Conservation (phyloP, 345 rosid species). For the Noccaea bulbosa region DNA sequence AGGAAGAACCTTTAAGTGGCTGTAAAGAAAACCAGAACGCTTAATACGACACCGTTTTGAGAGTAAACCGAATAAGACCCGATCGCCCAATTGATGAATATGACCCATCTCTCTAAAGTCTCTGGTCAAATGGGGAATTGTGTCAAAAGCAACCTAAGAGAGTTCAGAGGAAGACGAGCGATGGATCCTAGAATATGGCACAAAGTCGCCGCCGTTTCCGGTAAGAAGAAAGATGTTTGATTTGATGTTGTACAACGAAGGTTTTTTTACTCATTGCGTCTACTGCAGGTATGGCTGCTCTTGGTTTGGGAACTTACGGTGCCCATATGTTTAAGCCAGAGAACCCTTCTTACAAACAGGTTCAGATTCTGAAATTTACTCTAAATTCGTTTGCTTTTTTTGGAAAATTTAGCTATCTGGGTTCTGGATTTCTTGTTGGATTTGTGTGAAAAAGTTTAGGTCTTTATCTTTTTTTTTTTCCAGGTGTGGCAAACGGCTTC, state of each 20-base stretch:
- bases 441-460: background rate
- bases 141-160: constrained; percentile 34
- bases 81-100: constrained; percentile 9
- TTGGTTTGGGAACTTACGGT: constrained; percentile 92
- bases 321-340: constrained; percentile 81
- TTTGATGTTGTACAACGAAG: background rate
- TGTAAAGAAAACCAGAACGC: constrained; percentile 9
- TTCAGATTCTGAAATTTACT: constrained; percentile 28
- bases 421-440: background rate
- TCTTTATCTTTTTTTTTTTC: background rate
- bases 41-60: constrained; percentile 10
- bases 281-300: constrained; percentile 72
- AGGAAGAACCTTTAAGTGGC: constrained; percentile 20
- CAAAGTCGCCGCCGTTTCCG: constrained; percentile 87
- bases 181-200: constrained; percentile 84
- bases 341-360: constrained; percentile 82
- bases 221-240: constrained; percentile 41
- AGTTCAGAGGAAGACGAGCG: constrained; percentile 37
- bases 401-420: background rate
- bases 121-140: constrained; percentile 32
- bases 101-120: constrained; percentile 19
- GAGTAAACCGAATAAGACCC: constrained; percentile 27
- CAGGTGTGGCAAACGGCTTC: constrained; percentile 98
- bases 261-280: background rate
- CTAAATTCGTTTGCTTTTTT: background rate